Conservation (phyloP, 768 basidiomycete species). For the Cyclocybe aegerita region DNA sequence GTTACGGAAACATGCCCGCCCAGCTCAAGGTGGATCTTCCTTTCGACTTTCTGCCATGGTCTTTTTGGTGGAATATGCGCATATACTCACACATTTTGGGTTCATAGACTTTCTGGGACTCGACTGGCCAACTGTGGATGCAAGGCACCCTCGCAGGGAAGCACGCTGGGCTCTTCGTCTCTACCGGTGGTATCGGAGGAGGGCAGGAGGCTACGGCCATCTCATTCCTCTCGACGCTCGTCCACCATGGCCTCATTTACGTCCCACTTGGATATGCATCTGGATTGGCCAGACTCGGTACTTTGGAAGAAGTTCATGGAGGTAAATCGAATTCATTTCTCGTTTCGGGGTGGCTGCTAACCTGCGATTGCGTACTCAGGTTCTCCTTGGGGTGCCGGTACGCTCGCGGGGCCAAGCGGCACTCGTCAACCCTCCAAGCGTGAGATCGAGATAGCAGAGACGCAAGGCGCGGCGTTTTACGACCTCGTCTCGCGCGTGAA, state of each 20-base stretch:
- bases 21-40: slow-evolving; percentile 41
- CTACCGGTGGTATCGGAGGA: slow-evolving; percentile 71
- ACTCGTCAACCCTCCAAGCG: slow-evolving; percentile 45
- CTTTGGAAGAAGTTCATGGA: slow-evolving; percentile 51
- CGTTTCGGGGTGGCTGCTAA: background rate
- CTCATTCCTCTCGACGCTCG: slow-evolving; percentile 52
- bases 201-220: slow-evolving; percentile 72
- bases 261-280: slow-evolving; percentile 73
- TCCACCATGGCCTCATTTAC: slow-evolving; percentile 72
- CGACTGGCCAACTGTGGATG: slow-evolving; percentile 67
- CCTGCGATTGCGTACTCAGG: slow-evolving; percentile 6
- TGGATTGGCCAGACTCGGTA: slow-evolving; percentile 39
- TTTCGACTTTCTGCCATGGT: too few relatives aligned
- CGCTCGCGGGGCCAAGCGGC: slow-evolving; percentile 48
- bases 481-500: slow-evolving; percentile 39
- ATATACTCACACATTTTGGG: background rate
- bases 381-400: slow-evolving; percentile 72
- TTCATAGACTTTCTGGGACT: slow-evolving; percentile 71
- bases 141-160: slow-evolving; percentile 67
- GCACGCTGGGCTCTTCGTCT: slow-evolving; percentile 72
- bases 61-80: background rate
- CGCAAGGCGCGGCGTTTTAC: slow-evolving; percentile 58
- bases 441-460: slow-evolving; percentile 49
- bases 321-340: slow-evolving; percentile 33
- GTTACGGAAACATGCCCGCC: slow-evolving; percentile 75